Evolutionary conservation across 140 eudicot genomes (phyloP).

Genomic region (Cichorium intybus): DNA sequence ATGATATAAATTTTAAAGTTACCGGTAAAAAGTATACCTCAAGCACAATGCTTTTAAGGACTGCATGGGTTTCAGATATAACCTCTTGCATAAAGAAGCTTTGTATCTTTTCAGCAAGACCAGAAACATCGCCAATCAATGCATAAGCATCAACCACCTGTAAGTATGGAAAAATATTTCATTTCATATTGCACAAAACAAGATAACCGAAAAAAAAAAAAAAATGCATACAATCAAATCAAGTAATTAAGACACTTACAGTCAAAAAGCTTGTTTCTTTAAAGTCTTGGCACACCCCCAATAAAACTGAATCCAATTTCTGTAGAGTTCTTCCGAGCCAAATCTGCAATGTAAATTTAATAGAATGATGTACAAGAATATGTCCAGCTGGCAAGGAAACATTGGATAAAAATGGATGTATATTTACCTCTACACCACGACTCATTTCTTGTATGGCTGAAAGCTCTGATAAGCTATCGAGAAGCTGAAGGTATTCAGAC

Average conservation of each 20-base stretch:
- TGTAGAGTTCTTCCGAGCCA: constrained; percentile 92
- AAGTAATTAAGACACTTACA: constrained; percentile 46
- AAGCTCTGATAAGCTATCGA: constrained; percentile 85
- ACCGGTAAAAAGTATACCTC: constrained; percentile 48
- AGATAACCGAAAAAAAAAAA: constrained; percentile 7
- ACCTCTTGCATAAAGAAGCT: constrained; percentile 99
- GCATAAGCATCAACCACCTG: constrained; percentile 99
- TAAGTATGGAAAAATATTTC: constrained; percentile 24
- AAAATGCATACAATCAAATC: neutral
- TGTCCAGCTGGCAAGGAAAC: neutral
- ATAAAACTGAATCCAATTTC: constrained; percentile 85
- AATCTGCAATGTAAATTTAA: constrained; percentile 52
- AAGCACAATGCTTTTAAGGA: constrained; percentile 58
- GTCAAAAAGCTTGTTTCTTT: constrained; percentile 78
- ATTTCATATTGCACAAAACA: constrained; percentile 6
- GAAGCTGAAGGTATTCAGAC: constrained; percentile 87
- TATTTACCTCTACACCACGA: constrained; percentile 81
- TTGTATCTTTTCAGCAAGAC: constrained; percentile 95
- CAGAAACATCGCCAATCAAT: constrained; percentile 93
- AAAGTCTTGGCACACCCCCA: constrained; percentile 95
- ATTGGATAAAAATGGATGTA: neutral
- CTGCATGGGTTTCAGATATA: constrained; percentile 82
- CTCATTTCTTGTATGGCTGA: constrained; percentile 92
- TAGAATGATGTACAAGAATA: neutral
- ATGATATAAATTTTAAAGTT: neutral